Base-by-base conservation (phyloP, 805 yeast species). In the Nakazawaea wyomingensis region DNA sequence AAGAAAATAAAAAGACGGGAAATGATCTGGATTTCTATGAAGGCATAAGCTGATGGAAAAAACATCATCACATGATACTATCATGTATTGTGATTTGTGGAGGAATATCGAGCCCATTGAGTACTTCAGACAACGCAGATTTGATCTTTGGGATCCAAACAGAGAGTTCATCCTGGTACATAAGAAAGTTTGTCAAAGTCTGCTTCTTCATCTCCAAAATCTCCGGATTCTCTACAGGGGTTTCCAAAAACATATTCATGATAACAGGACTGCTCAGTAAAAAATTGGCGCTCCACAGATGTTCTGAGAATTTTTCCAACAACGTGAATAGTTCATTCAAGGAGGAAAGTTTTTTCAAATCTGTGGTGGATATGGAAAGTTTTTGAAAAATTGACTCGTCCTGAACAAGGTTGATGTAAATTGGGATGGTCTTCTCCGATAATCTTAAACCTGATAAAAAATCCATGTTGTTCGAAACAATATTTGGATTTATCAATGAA, bases 221-320 rank as follows among this genome's bases (percentile, higher is more conserved):
- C 11, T 43, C 41, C 5, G 32, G 32, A 16, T 43, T 32, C 10
- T 19, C n/a, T 9, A 39, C 22, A 7, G 11, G 20, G 2, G 38
- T 5, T 17, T 37, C 42, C 18, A 44, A 26, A n/a, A 44, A 22
- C 11, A 14, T 14, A 24, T 44, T 34, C 47, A 44, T 44, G 3
- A 30, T 34, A 5, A 32, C 6, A 4, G 47, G 47, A 3, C 22
- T 3, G 3, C 24, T 17, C 13, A 39, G n/a, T 8, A 44, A 20
- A 26, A 17, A 30, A 4, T 4, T 13, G 5, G 40, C n/a, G 11
- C 24, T n/a, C 46, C 46, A 43, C 4, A 11, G 4, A 17, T 26
- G 16, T 11, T 18, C 17, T 5, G 46, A 32, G 26, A 43, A n/a
- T 14, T 8, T 21, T 7, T 22, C 27, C 6, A 43, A 16, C 1